Base-by-base conservation (phyloP, 352 stramenopile species). In the Phytophthora chlamydospora region DNA sequence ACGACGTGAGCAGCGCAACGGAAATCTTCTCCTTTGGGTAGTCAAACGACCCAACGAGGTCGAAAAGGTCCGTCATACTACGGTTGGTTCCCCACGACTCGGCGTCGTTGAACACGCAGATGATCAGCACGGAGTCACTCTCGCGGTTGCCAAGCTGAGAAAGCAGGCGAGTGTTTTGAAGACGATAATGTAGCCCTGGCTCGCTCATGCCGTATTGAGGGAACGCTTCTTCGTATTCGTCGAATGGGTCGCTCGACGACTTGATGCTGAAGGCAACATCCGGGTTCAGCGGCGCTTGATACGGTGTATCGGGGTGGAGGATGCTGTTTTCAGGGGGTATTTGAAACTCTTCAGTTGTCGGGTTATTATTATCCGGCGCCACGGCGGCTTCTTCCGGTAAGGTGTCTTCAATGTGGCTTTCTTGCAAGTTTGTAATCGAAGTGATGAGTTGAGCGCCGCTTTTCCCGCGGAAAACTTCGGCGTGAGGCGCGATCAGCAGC, bases 1-100 rank as follows among this genome's bases (percentile, higher is more conserved):
- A 73, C 10, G 75, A 85, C 6, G 59, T 77, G 6, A 85, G 63
- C 46, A 85, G 34, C 3, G 63, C 41, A 10, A 85, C 45, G 4
- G 75, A 81, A 1, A 62, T 66, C 31, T 80, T 71, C 5, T 48
- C 13, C 19, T 47, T 73, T 1, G 60, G 42, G 52, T 74, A 68
- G 9, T 75, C 48, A 34, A 78, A 74, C 0, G 33, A 68, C 0
- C 21, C 24, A 12, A 78, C 16, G 9, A 85, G 58, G 21, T 49
- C 10, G 35, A 82, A 78, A 49, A 78, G 76, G 19, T 74, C 51
- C 4, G 44, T 14, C 16, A 62, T 46, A 0, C 39, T 65, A 16
- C 72, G 71, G 14, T 60, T 53, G 3, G 31, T 13, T 8, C 72
- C 68, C 75, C 71, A 84, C 0, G 75, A 84, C 31, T 63, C 21